These are phyloP conservation scores for Bipolaris oryzae DNA, from an alignment of 2,329 filamentous ascomycete species.

Conservation along the genomic window DNA sequence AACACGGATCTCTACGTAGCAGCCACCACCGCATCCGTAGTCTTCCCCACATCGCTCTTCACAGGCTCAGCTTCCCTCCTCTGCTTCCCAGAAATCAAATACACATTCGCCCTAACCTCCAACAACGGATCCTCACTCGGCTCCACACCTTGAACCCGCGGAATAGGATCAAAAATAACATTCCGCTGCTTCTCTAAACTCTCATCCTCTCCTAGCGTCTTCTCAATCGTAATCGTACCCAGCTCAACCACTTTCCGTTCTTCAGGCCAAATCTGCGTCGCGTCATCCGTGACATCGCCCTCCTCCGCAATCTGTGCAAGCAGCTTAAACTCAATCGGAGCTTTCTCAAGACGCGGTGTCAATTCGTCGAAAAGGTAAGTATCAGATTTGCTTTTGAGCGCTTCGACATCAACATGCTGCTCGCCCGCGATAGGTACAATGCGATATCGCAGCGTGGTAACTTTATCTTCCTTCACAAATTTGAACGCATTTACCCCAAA, in stretches of 20 bases:
- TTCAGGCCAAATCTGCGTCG: constrained; percentile 61
- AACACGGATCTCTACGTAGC: constrained; percentile 2
- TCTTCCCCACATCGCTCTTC: not conserved
- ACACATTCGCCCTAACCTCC: constrained; percentile 61
- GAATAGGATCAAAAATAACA: constrained; percentile 65
- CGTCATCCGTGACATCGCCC: constrained; percentile 57
- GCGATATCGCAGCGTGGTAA: constrained; percentile 57
- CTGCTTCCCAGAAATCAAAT: constrained; percentile 61
- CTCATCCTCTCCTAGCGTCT: constrained; percentile 49
- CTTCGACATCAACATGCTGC: constrained; percentile 48
- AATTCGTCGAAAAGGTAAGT: constrained; percentile 60
- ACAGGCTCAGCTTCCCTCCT: constrained; percentile 52
- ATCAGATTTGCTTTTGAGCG: constrained; percentile 46
- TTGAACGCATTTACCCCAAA: constrained; percentile 59
- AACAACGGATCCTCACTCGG: constrained; percentile 61
- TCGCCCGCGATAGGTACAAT: constrained; percentile 56
- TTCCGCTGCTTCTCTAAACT: constrained; percentile 56
- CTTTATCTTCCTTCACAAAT: constrained; percentile 51
- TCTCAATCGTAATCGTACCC: constrained; percentile 56
- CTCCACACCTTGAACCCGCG: constrained; percentile 61
- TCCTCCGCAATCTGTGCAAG: constrained; percentile 58
- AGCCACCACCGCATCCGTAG: constrained; percentile 11
- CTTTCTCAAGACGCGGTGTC: constrained; percentile 42
- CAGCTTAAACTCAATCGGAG: constrained; percentile 55
- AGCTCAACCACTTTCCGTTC: constrained; percentile 58